phyloP scores from a whole-genome alignment of 2,329 filamentous ascomycete species.

The Pseudogymnoascus sp. region DNA sequence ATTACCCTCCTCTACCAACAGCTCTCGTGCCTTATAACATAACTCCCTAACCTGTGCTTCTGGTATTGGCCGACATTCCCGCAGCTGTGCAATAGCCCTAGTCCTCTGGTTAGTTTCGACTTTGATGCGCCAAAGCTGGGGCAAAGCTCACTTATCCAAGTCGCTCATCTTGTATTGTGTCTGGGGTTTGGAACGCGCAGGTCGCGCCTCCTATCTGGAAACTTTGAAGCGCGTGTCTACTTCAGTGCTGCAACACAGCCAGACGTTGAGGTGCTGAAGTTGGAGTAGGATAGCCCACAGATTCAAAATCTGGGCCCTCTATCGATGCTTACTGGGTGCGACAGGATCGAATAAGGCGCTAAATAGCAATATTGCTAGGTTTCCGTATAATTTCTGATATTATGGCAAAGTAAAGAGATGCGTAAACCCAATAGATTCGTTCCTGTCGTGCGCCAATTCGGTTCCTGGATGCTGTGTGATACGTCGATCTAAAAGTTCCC shows the following conservation, averaged over 20 bases:
- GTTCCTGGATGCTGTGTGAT: conserved; percentile 1
- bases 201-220: conserved; percentile 14
- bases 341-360: background rate
- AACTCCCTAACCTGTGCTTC: conserved; percentile 92
- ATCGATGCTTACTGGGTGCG: background rate
- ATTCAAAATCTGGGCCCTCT: background rate
- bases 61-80: conserved; percentile 91
- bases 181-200: conserved; percentile 2
- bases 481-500: conserved; percentile 8
- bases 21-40: conserved; percentile 92
- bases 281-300: background rate
- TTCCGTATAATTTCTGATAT: background rate
- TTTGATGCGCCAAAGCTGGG: conserved; percentile 1
- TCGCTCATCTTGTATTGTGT: conserved; percentile 64
- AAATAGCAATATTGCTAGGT: background rate
- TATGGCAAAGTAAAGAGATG: background rate
- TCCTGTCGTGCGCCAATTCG: conserved; percentile 5
- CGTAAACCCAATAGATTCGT: background rate
- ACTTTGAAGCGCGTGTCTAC: background rate
- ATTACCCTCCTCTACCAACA: conserved; percentile 95
- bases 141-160: conserved; percentile 65
- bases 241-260: background rate
- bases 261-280: background rate
- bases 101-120: conserved; percentile 10
- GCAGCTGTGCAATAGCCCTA: conserved; percentile 90